Evolutionary conservation across 1,284 basidiomycete species (phyloP).

Genomic region (Pseudozyma pruni): DNA sequence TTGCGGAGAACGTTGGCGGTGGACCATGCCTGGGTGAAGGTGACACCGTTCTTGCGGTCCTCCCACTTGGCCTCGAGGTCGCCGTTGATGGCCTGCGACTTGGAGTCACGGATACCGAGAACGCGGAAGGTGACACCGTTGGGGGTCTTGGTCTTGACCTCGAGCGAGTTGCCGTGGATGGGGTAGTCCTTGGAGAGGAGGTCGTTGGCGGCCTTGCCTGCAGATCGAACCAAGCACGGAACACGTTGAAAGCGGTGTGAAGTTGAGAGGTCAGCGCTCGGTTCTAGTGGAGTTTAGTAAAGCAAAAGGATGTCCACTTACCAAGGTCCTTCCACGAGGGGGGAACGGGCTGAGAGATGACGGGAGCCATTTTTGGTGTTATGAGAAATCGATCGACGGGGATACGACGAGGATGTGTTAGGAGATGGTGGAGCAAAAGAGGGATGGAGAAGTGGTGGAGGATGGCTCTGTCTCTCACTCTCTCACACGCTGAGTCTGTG

Average conservation of each 20-base stretch:
- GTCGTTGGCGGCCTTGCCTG: constrained; percentile 83
- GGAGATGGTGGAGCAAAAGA: constrained; percentile 23
- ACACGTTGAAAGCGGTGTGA: neutral
- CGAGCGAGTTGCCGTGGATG: constrained; percentile 75
- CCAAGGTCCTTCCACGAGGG: constrained; percentile 72
- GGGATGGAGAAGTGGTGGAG: constrained; percentile 19
- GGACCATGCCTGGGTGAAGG: constrained; percentile 79
- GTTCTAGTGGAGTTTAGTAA: neutral
- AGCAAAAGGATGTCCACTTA: constrained; percentile 70
- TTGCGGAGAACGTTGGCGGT: constrained; percentile 83
- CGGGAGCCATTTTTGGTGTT: constrained; percentile 37
- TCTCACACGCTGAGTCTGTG: neutral
- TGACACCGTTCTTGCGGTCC: constrained; percentile 66
- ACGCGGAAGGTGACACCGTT: constrained; percentile 70
- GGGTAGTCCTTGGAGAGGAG: constrained; percentile 92
- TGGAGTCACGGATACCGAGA: constrained; percentile 66
- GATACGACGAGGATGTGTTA: constrained; percentile 13
- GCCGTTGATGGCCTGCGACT: constrained; percentile 65
- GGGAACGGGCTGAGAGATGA: constrained; percentile 62
- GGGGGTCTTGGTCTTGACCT: constrained; percentile 92
- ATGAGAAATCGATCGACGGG: constrained; percentile 20
- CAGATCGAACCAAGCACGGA: neutral
- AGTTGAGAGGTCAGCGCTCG: neutral
- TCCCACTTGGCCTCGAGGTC: constrained; percentile 68
- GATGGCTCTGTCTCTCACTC: constrained; percentile 10